Conservation (phyloP, 1,284 basidiomycete species). For the Coniferiporia sulphurascens region DNA sequence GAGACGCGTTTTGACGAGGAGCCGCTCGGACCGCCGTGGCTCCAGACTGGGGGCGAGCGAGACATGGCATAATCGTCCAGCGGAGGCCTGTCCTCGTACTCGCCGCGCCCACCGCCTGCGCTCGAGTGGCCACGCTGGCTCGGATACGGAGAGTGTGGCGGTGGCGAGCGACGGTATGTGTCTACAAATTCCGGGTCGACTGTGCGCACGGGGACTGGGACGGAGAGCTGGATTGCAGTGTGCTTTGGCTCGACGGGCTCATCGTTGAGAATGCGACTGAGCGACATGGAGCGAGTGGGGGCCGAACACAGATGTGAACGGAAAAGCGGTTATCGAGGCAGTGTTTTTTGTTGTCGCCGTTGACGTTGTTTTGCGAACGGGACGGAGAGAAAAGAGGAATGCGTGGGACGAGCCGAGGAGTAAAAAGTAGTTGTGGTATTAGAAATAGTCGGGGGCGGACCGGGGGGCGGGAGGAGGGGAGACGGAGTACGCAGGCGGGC, state of each 20-base stretch:
- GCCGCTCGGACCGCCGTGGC: slow-evolving; percentile 2
- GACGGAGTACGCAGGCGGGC: too few relatives aligned
- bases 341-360: neutral
- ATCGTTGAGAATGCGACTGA: slow-evolving; percentile 30
- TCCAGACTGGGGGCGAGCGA: slow-evolving; percentile 5
- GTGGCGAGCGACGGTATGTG: slow-evolving; percentile 12
- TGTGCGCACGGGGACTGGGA: slow-evolving; percentile 14
- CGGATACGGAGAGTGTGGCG: slow-evolving; percentile 2
- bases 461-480: too few relatives aligned
- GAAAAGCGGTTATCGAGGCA: slow-evolving; percentile 7
- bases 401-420: slow-evolving; percentile 12
- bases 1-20: slow-evolving; percentile 11
- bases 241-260: slow-evolving; percentile 18
- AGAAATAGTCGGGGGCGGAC: too few relatives aligned
- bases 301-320: slow-evolving; percentile 3
- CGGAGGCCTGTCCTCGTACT: neutral
- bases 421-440: neutral
- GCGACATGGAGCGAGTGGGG: slow-evolving; percentile 24
- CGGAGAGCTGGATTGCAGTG: slow-evolving; percentile 10
- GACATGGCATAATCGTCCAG: neutral
- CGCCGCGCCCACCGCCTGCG: neutral
- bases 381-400: slow-evolving; percentile 2
- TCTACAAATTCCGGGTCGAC: slow-evolving; percentile 13
- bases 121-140: neutral
- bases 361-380: neutral